These are phyloP conservation scores for Rosa rugosa DNA, from an alignment of 306 rosid genomes.

Conservation along the genomic window DNA sequence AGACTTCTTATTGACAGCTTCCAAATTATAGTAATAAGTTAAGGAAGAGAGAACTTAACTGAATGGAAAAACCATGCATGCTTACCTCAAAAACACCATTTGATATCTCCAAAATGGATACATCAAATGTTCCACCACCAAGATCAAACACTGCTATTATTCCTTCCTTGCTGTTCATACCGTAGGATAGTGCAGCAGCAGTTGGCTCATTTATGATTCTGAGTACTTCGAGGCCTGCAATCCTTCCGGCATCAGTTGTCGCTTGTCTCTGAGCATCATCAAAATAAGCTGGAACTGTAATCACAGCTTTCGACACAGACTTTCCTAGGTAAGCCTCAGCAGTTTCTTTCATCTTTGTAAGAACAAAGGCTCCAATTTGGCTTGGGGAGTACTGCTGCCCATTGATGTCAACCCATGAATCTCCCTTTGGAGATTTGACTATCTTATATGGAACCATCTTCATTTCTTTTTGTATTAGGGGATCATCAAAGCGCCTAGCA, in stretches of 20 bases:
- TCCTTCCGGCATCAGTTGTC: slow-evolving; percentile 60
- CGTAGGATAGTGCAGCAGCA: too few relatives aligned
- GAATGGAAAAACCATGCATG: too few relatives aligned
- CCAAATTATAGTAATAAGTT: background rate
- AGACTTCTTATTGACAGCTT: too few relatives aligned
- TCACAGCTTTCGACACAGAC: slow-evolving; percentile 63
- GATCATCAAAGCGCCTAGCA: slow-evolving; percentile 78
- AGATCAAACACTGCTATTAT: too few relatives aligned
- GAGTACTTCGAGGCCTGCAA: slow-evolving; percentile 57
- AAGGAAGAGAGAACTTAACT: background rate
- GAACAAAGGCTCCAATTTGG: slow-evolving; percentile 79
- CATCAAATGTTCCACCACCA: slow-evolving; percentile 12
- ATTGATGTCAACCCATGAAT: slow-evolving; percentile 85
- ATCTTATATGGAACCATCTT: slow-evolving; percentile 87
- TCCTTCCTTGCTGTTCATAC: too few relatives aligned
- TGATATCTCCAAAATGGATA: slow-evolving; percentile 55
- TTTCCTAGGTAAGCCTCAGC: slow-evolving; percentile 88
- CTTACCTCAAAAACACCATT: slow-evolving; percentile 64
- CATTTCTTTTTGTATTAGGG: slow-evolving; percentile 86
- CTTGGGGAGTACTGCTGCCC: slow-evolving; percentile 83
- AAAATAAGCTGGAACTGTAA: slow-evolving; percentile 65
- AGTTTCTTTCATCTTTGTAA: slow-evolving; percentile 82
- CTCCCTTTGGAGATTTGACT: slow-evolving; percentile 83
- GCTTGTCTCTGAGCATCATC: slow-evolving; percentile 68
- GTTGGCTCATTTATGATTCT: background rate